Percentiles rank a stretch among this genome's conserved stretches.
Evolutionary conservation across 2,329 filamentous ascomycete genomes (phyloP).

Genomic region (Ceratocystiopsis sp.): DNA sequence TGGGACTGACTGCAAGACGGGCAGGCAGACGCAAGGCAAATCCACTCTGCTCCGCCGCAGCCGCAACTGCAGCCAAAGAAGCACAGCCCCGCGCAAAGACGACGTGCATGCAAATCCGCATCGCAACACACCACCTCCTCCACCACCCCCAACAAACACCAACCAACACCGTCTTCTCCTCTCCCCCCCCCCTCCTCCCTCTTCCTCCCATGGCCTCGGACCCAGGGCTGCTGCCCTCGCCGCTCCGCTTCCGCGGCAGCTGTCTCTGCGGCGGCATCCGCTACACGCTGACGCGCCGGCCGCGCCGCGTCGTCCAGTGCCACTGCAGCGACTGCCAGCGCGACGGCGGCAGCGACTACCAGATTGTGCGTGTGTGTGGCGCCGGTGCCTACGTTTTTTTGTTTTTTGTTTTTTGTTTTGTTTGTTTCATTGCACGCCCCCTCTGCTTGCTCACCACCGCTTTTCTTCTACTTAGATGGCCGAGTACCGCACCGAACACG

Average conservation of each 20-base stretch:
- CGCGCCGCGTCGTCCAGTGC: conserved; percentile 9
- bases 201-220: too few species aligned
- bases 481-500: conserved; percentile 8
- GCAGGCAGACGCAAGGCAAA: too few species aligned
- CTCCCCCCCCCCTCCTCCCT: too few species aligned
- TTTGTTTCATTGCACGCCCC: too few species aligned
- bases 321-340: conserved; percentile 10
- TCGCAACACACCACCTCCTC: too few species aligned
- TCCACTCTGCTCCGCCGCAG: too few species aligned
- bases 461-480: conserved; percentile 4
- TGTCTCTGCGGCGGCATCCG: conserved; percentile 11
- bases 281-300: conserved; percentile 7
- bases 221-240: too few species aligned
- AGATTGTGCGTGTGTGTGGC: conserved; percentile 5
- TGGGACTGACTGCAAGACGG: too few species aligned
- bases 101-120: too few species aligned
- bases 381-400: not conserved
- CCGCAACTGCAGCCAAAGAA: too few species aligned
- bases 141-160: too few species aligned
- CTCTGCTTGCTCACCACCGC: not conserved
- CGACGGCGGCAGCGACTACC: conserved; percentile 8
- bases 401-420: not conserved
- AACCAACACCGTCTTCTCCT: not conserved
- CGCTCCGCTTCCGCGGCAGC: conserved; percentile 6
- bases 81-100: too few species aligned